phyloP scores from a whole-genome alignment of 2,329 filamentous ascomycete species.

The Aspergillus sp. region DNA sequence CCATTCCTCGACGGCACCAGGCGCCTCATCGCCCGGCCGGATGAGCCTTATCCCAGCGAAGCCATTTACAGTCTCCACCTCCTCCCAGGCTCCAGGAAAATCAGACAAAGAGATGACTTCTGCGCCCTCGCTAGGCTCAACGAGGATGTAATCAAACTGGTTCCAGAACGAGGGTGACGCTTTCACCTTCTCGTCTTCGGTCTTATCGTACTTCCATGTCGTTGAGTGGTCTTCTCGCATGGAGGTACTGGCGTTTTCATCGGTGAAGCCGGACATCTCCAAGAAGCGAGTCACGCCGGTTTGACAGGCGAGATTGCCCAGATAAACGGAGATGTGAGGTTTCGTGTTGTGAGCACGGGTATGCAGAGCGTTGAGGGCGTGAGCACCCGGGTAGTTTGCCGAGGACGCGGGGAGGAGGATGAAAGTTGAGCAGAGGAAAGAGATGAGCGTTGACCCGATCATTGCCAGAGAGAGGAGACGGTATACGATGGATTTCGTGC shows the following conservation, averaged over 20 bases:
- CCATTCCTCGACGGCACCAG: slow-evolving; percentile 30
- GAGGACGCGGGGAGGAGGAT: slow-evolving; percentile 79
- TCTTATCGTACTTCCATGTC: slow-evolving; percentile 60
- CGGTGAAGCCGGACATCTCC: slow-evolving; percentile 32
- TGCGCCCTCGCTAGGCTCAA: slow-evolving; percentile 42
- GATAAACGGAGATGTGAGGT: slow-evolving; percentile 44
- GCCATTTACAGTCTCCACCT: slow-evolving; percentile 48
- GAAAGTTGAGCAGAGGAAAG: slow-evolving; percentile 59
- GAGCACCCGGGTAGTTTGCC: slow-evolving; percentile 90
- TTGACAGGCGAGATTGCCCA: slow-evolving; percentile 62
- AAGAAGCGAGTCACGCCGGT: slow-evolving; percentile 62
- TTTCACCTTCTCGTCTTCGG: slow-evolving; percentile 49
- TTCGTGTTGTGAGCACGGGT: slow-evolving; percentile 25
- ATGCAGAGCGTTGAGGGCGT: slow-evolving; percentile 60
- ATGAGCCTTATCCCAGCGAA: slow-evolving; percentile 52
- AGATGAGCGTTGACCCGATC: slow-evolving; percentile 57
- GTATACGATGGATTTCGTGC: slow-evolving; percentile 60
- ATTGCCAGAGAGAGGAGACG: slow-evolving; percentile 55
- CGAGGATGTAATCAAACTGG: slow-evolving; percentile 57
- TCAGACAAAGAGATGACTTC: slow-evolving; percentile 32
- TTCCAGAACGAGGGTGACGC: slow-evolving; percentile 55
- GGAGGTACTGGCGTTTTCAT: slow-evolving; percentile 1
- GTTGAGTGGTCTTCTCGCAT: slow-evolving; percentile 12
- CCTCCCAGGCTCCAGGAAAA: slow-evolving; percentile 55
- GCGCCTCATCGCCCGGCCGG: slow-evolving; percentile 37